These are phyloP conservation scores for Penicillium tannophilum DNA, from an alignment of 495 filamentous ascomycete genomes.

Conservation along the genomic window DNA sequence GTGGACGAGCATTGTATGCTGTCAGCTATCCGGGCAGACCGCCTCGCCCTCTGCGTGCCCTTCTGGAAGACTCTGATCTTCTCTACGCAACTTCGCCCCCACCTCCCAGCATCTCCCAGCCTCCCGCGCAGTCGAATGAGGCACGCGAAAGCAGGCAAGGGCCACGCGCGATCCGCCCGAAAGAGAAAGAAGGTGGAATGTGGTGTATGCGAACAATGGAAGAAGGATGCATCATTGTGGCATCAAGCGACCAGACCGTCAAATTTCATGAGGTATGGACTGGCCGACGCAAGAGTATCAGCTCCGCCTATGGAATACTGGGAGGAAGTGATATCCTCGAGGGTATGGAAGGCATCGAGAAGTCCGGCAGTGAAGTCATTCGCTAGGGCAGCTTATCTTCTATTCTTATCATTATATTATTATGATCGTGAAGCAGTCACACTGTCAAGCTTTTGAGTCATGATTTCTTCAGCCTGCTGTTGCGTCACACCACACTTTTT, in stretches of 20 bases:
- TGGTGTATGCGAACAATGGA: conserved; percentile 63
- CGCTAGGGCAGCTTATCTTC: conserved; percentile 18
- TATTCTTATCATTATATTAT: conserved; percentile 11
- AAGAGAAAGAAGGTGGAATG: conserved; percentile 51
- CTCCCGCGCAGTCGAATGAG: background rate
- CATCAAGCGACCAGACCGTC: conserved; percentile 89
- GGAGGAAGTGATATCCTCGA: conserved; percentile 90
- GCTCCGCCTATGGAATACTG: conserved; percentile 64
- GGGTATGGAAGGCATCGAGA: conserved; percentile 80
- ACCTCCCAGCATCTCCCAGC: background rate
- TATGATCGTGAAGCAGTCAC: conserved; percentile 3
- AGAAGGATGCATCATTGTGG: conserved; percentile 93
- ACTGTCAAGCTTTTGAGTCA: background rate
- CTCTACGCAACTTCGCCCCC: conserved; percentile 1
- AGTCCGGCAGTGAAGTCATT: conserved; percentile 59
- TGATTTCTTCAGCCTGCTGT: background rate
- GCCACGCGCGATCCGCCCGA: conserved; percentile 31
- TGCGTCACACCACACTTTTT: conserved; percentile 3
- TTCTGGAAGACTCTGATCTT: conserved; percentile 15
- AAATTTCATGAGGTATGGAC: conserved; percentile 97
- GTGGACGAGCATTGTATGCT: conserved; percentile 49
- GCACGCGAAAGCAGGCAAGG: background rate
- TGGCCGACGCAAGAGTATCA: conserved; percentile 58
- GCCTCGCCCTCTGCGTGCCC: conserved; percentile 20
- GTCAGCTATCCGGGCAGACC: conserved; percentile 49